Conservation (phyloP, 2,329 filamentous ascomycete genomes). For the Sporothrix variecibatus region DNA sequence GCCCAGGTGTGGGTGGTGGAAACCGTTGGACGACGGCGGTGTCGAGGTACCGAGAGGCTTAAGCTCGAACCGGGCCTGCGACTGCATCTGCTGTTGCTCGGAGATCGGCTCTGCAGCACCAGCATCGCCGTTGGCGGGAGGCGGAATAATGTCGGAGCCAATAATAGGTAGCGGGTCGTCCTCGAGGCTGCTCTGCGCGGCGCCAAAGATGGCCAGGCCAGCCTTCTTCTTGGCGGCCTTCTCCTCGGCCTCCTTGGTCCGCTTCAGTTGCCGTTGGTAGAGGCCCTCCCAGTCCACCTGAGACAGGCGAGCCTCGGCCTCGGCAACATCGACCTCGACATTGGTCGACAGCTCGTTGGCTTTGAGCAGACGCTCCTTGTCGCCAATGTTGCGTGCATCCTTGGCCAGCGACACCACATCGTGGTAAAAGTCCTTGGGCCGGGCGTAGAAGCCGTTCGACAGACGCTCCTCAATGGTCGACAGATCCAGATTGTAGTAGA, state of each 20-base stretch:
- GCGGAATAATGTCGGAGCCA: constrained; percentile 26
- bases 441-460: constrained; percentile 93
- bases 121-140: neutral
- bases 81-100: constrained; percentile 31
- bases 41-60: constrained; percentile 36
- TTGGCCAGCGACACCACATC: constrained; percentile 84
- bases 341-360: constrained; percentile 91
- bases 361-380: constrained; percentile 78
- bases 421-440: constrained; percentile 82
- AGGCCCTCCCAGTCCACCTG: constrained; percentile 80
- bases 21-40: constrained; percentile 54
- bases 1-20: constrained; percentile 50
- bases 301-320: constrained; percentile 59
- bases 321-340: constrained; percentile 88
- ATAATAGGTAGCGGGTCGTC: constrained; percentile 15
- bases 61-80: constrained; percentile 54
- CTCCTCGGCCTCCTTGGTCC: constrained; percentile 61
- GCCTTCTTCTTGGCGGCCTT: constrained; percentile 64
- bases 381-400: constrained; percentile 80
- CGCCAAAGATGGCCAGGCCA: constrained; percentile 56
- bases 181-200: constrained; percentile 15
- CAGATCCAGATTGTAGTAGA: constrained; percentile 93
- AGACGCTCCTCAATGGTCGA: constrained; percentile 93
- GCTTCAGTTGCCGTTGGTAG: constrained; percentile 70
- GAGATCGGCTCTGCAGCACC: constrained; percentile 40